These are phyloP conservation scores for Colletotrichum salicis DNA, from an alignment of 2,329 filamentous ascomycete genomes.

Conservation along the genomic window DNA sequence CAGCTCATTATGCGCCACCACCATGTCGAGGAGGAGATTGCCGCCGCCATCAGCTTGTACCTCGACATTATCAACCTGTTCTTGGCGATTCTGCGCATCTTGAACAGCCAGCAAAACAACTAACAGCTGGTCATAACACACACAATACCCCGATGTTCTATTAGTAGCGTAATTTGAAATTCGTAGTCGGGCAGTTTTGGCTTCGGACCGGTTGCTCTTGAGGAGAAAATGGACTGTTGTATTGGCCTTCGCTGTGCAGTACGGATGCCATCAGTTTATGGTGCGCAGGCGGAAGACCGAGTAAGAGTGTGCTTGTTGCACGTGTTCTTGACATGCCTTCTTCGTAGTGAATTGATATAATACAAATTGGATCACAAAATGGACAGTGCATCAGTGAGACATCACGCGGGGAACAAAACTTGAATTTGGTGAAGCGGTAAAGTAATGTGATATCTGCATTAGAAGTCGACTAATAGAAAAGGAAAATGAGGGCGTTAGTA, in stretches of 20 bases:
- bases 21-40: conserved; percentile 98
- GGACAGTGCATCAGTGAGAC: not conserved
- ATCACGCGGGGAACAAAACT: not conserved
- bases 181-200: not conserved
- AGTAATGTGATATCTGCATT: conserved; percentile 71
- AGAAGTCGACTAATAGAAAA: conserved; percentile 70
- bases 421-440: conserved; percentile 39
- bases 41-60: conserved; percentile 93
- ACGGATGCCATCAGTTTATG: not conserved
- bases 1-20: conserved; percentile 96
- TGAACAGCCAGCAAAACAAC: conserved; percentile 97
- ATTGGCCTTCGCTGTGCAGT: not conserved
- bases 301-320: too few species aligned
- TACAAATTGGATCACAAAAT: not conserved
- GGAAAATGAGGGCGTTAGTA: conserved; percentile 48
- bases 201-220: not conserved
- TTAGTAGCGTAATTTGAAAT: not conserved
- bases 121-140: conserved; percentile 53
- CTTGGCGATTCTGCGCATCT: conserved; percentile 91
- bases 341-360: not conserved
- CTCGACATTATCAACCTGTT: conserved; percentile 98
- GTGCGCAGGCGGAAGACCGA: not conserved
- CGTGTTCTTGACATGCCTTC: not conserved
- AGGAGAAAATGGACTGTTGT: too few species aligned
- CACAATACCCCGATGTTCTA: not conserved